Evolutionary conservation across 495 filamentous ascomycete species (phyloP).

Genomic region (Podospora didyma): DNA sequence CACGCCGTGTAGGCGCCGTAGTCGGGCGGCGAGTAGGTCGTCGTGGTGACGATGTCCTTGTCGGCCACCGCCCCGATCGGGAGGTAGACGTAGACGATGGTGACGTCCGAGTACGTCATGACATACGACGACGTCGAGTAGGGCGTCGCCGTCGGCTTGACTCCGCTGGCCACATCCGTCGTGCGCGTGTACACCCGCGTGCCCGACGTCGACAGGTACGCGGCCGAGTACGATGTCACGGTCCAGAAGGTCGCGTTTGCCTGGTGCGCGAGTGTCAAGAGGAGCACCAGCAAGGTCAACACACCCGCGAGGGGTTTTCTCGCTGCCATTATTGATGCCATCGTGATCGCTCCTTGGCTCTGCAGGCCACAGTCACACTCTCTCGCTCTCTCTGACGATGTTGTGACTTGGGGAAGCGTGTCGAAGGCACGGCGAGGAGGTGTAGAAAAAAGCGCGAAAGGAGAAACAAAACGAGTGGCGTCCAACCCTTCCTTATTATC

Average conservation of each 20-base stretch:
- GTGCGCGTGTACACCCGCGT: slow-evolving; percentile 11
- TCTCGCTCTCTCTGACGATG: neutral
- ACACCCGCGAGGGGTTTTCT: neutral
- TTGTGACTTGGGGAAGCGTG: neutral
- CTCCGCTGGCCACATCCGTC: slow-evolving; percentile 13
- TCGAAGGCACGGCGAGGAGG: too few species aligned
- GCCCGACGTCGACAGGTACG: neutral
- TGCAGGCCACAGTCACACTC: neutral
- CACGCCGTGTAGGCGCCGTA: slow-evolving; percentile 24
- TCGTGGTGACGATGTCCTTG: slow-evolving; percentile 6
- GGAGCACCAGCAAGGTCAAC: neutral
- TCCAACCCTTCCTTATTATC: too few species aligned
- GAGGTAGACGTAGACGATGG: slow-evolving; percentile 34
- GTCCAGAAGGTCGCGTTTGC: slow-evolving; percentile 3
- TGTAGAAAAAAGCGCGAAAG: too few species aligned
- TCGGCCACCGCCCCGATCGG: slow-evolving; percentile 23
- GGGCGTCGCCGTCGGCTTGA: slow-evolving; percentile 27
- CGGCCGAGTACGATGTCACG: neutral
- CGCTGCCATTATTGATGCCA: neutral
- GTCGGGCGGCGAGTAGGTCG: neutral
- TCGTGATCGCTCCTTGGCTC: neutral
- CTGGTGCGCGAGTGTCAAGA: neutral
- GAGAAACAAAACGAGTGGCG: too few species aligned
- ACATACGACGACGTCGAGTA: slow-evolving; percentile 30
- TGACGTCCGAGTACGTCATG: slow-evolving; percentile 19